These are phyloP conservation scores for Bifiguratus adelaidae DNA, from an alignment of 192 early-diverging fungal genomes.

Conservation along the genomic window DNA sequence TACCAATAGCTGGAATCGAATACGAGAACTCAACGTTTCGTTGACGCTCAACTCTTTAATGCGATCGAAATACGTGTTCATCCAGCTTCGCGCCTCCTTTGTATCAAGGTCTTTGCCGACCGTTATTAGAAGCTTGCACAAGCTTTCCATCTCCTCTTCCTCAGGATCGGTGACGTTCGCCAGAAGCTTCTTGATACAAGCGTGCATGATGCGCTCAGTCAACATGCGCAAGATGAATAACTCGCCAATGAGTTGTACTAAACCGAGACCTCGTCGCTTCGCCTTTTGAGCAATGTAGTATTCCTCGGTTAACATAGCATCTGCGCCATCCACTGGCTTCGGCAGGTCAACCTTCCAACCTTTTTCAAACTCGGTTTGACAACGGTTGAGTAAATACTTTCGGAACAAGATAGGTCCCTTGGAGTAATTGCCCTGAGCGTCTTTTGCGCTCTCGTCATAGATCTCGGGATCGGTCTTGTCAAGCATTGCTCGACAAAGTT, in stretches of 20 bases:
- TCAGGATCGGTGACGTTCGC: conserved; percentile 62
- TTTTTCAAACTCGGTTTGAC: conserved; percentile 91
- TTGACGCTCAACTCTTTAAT: conserved; percentile 68
- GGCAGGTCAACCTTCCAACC: conserved; percentile 81
- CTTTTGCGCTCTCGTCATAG: conserved; percentile 49
- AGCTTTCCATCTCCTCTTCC: conserved; percentile 91
- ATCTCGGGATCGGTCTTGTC: conserved; percentile 41
- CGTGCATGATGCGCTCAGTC: conserved; percentile 91
- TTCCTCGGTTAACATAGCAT: conserved; percentile 59
- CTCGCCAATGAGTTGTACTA: conserved; percentile 92
- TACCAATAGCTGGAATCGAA: conserved; percentile 80
- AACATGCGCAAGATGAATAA: conserved; percentile 87
- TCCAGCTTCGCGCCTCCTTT: conserved; percentile 31
- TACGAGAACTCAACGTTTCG: conserved; percentile 66
- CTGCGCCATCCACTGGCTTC: conserved; percentile 43
- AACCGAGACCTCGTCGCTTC: conserved; percentile 90
- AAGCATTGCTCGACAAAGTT: conserved; percentile 75
- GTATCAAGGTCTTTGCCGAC: conserved; percentile 76
- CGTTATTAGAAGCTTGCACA: conserved; percentile 86
- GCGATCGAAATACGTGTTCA: conserved; percentile 83
- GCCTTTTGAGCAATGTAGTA: conserved; percentile 82
- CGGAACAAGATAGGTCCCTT: conserved; percentile 71
- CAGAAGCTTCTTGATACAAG: conserved; percentile 79
- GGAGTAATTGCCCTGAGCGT: conserved; percentile 38
- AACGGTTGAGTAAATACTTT: conserved; percentile 81